A percentile compares a stretch with the other conserved stretches of the same genome.
Conservation (phyloP, 2,329 filamentous ascomycete genomes). For the Thelonectria blattea region DNA sequence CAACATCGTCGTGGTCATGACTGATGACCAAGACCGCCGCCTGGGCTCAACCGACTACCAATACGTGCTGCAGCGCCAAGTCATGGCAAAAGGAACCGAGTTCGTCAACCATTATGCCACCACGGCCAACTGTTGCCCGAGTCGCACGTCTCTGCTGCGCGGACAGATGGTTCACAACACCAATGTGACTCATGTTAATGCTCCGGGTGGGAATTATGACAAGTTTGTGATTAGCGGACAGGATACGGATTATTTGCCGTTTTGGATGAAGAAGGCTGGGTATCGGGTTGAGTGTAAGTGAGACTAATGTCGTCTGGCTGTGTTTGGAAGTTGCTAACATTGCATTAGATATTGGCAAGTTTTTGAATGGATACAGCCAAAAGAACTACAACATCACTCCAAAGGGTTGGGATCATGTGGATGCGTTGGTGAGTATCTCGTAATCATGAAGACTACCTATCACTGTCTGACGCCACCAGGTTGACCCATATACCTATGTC, state of each 20-base stretch:
- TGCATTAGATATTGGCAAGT: constrained; percentile 22
- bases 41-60: constrained; percentile 21
- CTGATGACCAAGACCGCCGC: constrained; percentile 34
- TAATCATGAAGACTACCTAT: too few species aligned
- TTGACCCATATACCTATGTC: constrained; percentile 21
- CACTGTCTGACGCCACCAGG: background rate
- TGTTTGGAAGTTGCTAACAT: background rate
- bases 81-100: constrained; percentile 28
- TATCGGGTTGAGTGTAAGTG: constrained; percentile 21
- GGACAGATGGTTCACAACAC: constrained; percentile 38
- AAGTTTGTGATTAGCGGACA: constrained; percentile 15
- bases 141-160: constrained; percentile 28
- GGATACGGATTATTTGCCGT: constrained; percentile 23
- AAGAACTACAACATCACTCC: constrained; percentile 16
- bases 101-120: constrained; percentile 39
- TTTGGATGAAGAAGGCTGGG: constrained; percentile 25
- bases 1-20: constrained; percentile 33
- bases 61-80: constrained; percentile 23
- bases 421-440: background rate
- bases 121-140: constrained; percentile 37
- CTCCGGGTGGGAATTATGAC: constrained; percentile 18
- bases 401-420: constrained; percentile 23
- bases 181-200: constrained; percentile 31
- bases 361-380: constrained; percentile 23
- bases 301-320: background rate